Base-by-base conservation (phyloP, 176 grass and related monocot species). In the Triticum dicoccoides region DNA sequence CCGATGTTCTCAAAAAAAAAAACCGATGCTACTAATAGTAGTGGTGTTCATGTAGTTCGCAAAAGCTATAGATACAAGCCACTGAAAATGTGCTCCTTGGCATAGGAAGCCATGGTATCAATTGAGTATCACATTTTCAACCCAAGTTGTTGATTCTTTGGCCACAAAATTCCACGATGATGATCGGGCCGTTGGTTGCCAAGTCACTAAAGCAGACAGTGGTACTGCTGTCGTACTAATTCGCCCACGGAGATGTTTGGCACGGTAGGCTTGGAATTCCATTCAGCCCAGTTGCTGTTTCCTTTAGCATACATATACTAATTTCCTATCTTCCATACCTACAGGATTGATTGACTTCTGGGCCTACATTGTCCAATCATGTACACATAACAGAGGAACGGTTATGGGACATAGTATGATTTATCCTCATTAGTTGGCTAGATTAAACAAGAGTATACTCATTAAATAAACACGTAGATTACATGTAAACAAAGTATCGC, bases 221-320 rank as follows among this genome's bases (percentile, higher is more conserved):
- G 61, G 58, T 18, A 37, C 35, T 37, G 35, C 58, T 11, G 9
- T 61, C 13, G 41, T 18, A 18, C 58, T n/a, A 15, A 25, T 49
- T 72, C 47, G 12, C 13, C 15, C 49, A 62, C 39, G 52, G 41
- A 73, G 29, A 29, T 79, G 84, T 85, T 83, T 79, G 80, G 84
- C 65, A 73, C 65, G 80, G 79, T 73, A 79, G 72, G 79, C 52
- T 38, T 87, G 56, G 89, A 87, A 87, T 79, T 87, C 52, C 33
- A 42, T 78, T 38, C 5, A 29, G 2, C 29, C 29, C 29, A 29
- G 29, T 29, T 29, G 29, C 29, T 2, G 29, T 29, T 29, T 29
- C 29, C 12, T 77, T 68, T 45, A 89, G 24, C n/a, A 34, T 52
- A 25, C 25, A 2, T 12, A 12, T 45, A 38, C 29, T 67, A 13